Percentiles rank a stretch among this genome's conserved stretches.
Conservation (phyloP, 345 rosid species). For the Toxicodendron radicans region DNA sequence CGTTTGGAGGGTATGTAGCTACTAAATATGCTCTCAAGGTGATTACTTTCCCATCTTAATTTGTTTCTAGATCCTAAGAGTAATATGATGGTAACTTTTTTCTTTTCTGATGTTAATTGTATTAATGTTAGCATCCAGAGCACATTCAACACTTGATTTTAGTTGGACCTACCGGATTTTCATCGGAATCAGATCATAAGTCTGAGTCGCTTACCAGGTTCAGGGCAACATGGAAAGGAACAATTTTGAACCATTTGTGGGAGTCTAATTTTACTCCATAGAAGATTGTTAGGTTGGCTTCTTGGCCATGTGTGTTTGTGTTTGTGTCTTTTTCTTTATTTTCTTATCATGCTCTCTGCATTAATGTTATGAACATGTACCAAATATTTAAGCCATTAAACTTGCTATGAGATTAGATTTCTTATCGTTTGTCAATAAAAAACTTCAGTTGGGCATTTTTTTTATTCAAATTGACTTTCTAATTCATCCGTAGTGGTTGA, state of each 20-base stretch:
- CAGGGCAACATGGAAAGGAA: conserved; percentile 94
- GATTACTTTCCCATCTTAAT: conserved; percentile 21
- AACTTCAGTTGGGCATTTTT: neutral
- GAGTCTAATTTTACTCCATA: conserved; percentile 98
- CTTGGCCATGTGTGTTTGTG: neutral
- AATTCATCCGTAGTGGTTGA: neutral
- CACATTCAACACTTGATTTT: conserved; percentile 87
- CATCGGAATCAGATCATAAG: conserved; percentile 68
- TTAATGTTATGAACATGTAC: neutral
- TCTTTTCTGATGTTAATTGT: conserved; percentile 11
- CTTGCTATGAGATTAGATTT: no score
- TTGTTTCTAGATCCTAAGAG: conserved; percentile 4
- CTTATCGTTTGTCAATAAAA: no score
- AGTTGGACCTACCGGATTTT: conserved; percentile 91
- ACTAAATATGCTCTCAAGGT: conserved; percentile 97
- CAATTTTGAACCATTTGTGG: conserved; percentile 79
- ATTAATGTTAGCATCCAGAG: conserved; percentile 77
- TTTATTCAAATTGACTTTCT: neutral
- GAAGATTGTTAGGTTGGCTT: conserved; percentile 68
- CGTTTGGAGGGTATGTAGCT: no score
- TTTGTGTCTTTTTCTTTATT: no score
- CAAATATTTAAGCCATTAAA: neutral
- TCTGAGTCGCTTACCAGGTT: conserved; percentile 65
- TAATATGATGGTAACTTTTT: neutral
- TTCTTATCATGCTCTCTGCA: no score